Evolutionary conservation across 2,329 filamentous ascomycete species (phyloP).

Genomic region (Alternaria triticimaculans): DNA sequence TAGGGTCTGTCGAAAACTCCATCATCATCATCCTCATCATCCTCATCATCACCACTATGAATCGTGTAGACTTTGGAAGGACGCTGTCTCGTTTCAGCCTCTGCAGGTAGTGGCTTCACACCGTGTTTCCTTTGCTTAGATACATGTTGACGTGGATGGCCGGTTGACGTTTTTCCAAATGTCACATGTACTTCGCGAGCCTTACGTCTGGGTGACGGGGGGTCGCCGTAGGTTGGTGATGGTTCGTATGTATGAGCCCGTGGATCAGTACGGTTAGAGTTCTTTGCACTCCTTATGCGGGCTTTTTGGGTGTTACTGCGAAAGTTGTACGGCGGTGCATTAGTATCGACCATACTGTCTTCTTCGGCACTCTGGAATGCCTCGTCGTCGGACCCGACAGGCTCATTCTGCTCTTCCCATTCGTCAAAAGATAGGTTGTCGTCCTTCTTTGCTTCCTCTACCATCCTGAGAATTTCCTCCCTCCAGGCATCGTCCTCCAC

Average conservation of each 20-base stretch:
- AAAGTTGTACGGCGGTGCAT: neutral
- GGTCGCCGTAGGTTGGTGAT: neutral
- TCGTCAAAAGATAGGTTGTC: neutral
- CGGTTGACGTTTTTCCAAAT: neutral
- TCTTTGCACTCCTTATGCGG: neutral
- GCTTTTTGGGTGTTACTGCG: neutral
- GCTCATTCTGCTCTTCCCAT: constrained; percentile 2
- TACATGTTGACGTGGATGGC: too few relatives aligned
- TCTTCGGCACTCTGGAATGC: neutral
- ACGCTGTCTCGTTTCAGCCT: too few relatives aligned
- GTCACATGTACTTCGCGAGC: neutral
- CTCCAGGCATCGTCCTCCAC: neutral
- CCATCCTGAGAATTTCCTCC: neutral
- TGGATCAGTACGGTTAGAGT: neutral
- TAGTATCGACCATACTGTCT: neutral
- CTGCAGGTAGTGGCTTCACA: too few relatives aligned
- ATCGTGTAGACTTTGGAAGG: too few relatives aligned
- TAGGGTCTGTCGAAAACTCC: too few relatives aligned
- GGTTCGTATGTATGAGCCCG: neutral
- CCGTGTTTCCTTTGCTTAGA: too few relatives aligned
- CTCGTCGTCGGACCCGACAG: neutral
- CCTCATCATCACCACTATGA: too few relatives aligned
- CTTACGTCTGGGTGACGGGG: neutral
- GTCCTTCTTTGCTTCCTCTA: neutral
- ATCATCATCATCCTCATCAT: too few relatives aligned